A percentile compares a stretch with the other conserved stretches of the same genome.
phyloP scores from a whole-genome alignment of 805 yeast genomes.

The Saccharomyces mikatae region DNA sequence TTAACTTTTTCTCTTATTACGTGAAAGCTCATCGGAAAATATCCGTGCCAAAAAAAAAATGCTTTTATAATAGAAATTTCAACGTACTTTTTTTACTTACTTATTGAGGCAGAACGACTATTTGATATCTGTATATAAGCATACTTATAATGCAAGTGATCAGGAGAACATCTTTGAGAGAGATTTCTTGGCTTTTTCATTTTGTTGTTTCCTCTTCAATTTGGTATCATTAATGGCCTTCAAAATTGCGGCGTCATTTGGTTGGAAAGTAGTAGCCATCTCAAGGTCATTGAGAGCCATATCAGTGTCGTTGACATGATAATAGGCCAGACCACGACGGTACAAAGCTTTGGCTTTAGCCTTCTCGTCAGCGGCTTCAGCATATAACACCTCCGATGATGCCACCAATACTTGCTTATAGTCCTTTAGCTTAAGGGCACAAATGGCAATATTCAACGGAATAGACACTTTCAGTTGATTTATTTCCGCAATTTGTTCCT shows the following conservation, averaged over 20 bases:
- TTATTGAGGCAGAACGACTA: not conserved
- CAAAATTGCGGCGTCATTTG: conserved; percentile 63
- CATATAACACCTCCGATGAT: conserved; percentile 59
- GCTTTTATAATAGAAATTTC: not conserved
- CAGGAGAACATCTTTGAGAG: conserved; percentile 57
- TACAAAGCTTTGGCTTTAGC: conserved; percentile 78
- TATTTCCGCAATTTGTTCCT: conserved; percentile 43
- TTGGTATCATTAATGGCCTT: conserved; percentile 58
- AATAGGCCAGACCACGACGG: conserved; percentile 74
- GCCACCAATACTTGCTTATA: conserved; percentile 48
- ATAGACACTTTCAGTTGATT: conserved; percentile 54
- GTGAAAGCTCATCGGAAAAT: not conserved
- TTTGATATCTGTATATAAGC: not conserved
- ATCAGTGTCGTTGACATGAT: conserved; percentile 57
- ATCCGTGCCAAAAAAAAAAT: not conserved
- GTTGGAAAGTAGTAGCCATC: conserved; percentile 55
- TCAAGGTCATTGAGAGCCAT: conserved; percentile 59
- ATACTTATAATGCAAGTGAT: not conserved
- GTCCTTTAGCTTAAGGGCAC: conserved; percentile 55
- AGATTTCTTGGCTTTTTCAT: conserved; percentile 65
- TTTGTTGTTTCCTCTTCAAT: conserved; percentile 41
- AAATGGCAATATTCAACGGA: conserved; percentile 65
- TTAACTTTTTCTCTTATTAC: not conserved
- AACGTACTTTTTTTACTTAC: not conserved
- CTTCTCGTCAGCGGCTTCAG: conserved; percentile 49